phyloP scores from a whole-genome alignment of 2,329 filamentous ascomycete species.

The Rutstroemia sp. region DNA sequence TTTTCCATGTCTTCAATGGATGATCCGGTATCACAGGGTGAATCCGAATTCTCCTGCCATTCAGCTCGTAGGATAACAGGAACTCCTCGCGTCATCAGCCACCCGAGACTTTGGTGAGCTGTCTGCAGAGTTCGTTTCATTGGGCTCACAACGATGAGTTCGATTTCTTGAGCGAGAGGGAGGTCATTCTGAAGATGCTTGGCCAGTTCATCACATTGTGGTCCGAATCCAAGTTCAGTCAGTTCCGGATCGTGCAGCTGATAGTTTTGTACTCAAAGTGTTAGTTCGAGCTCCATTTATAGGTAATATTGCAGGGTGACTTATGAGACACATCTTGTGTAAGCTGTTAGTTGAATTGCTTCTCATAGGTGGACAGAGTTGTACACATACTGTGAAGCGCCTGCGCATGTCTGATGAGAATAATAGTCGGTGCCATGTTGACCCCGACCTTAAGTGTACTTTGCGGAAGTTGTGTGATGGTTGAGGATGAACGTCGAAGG shows the following conservation, averaged over 20 bases:
- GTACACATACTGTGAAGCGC: conserved; percentile 33
- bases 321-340: conserved; percentile 27
- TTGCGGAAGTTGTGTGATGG: background rate
- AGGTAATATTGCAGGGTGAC: conserved; percentile 15
- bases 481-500: too few species aligned
- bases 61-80: conserved; percentile 25
- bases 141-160: conserved; percentile 29
- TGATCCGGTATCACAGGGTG: conserved; percentile 28
- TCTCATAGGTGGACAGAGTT: background rate
- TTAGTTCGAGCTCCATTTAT: conserved; percentile 12
- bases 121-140: conserved; percentile 29
- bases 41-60: conserved; percentile 29
- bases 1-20: conserved; percentile 20
- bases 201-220: conserved; percentile 22
- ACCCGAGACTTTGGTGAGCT: conserved; percentile 25
- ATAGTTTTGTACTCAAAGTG: conserved; percentile 20
- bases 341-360: conserved; percentile 3
- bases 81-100: conserved; percentile 26
- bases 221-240: conserved; percentile 18
- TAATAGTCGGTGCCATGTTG: conserved; percentile 34
- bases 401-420: conserved; percentile 37
- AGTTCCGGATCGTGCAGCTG: conserved; percentile 21
- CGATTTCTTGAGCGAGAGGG: conserved; percentile 25
- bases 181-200: conserved; percentile 20
- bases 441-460: conserved; percentile 19